Percentiles rank a stretch among this genome's conserved stretches.
phyloP scores from a whole-genome alignment of 805 yeast species.

The Candida chauliodis region DNA sequence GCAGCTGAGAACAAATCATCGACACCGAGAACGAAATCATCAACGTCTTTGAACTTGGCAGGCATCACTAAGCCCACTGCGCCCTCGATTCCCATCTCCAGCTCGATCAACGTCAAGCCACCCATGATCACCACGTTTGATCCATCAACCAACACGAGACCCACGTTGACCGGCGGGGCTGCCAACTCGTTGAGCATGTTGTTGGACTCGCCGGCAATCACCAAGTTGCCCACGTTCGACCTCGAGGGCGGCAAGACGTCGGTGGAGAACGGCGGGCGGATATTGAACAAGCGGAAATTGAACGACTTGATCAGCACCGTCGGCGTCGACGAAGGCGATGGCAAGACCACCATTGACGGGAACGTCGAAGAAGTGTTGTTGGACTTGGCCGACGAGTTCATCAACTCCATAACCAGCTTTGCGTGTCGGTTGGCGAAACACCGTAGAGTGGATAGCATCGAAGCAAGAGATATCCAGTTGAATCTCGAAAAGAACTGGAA shows the following conservation, averaged over 20 bases:
- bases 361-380: slow-evolving; percentile 89
- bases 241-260: slow-evolving; percentile 34
- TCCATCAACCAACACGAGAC: slow-evolving; percentile 54
- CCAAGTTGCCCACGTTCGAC: slow-evolving; percentile 78
- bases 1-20: slow-evolving; percentile 10
- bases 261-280: slow-evolving; percentile 58
- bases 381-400: slow-evolving; percentile 95
- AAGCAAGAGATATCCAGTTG: slow-evolving; percentile 84
- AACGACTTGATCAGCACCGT: slow-evolving; percentile 81
- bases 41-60: slow-evolving; percentile 24
- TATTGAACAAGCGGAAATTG: slow-evolving; percentile 83
- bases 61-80: slow-evolving; percentile 50
- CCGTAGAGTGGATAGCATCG: slow-evolving; percentile 81
- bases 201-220: slow-evolving; percentile 69
- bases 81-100: slow-evolving; percentile 72
- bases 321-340: slow-evolving; percentile 86
- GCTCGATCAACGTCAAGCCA: slow-evolving; percentile 59
- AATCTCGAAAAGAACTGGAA: slow-evolving; percentile 94
- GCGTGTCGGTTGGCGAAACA: slow-evolving; percentile 96
- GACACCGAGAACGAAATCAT: slow-evolving; percentile 11
- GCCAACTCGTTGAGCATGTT: slow-evolving; percentile 64
- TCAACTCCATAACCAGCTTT: slow-evolving; percentile 83
- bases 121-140: slow-evolving; percentile 64
- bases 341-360: slow-evolving; percentile 87
- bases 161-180: slow-evolving; percentile 80